Base-by-base conservation (phyloP, 352 stramenopile genomes). In the Hyaloperonospora brassicae region DNA sequence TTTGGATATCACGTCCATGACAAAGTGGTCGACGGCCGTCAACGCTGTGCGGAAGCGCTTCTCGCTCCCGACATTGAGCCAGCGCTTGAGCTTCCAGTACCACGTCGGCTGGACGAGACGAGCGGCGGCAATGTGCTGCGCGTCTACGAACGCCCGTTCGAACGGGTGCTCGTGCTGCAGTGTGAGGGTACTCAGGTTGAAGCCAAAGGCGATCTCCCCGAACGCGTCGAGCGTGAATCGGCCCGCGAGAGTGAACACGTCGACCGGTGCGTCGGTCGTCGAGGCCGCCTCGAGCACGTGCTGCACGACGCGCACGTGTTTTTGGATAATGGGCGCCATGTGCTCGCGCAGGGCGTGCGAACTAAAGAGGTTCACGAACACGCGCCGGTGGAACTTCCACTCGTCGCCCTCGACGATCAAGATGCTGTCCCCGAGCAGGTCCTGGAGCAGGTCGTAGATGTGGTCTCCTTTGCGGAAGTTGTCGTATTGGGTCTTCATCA, bases 331-430 rank as follows among this genome's bases (percentile, higher is more conserved):
- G n/a, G 54, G 55, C 1, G 66, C 54, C 73, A 87, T 79, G 58
- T 61, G 60, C 8, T 81, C 68, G 1, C 68, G 61, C 55, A 87
- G 57, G 13, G 68, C 76, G 9, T 62, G 36, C 13, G 67, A 73
- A 10, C 72, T 90, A 35, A 95, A 94, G 42, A 97, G 90, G 50
- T 95, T 87, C 50, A 85, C 92, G 58, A 88, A 84, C 1, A 70
- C 80, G 43, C 87, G 86, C 45, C 85, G 79, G 46, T 95, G 85
- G 53, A 76, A 64, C 27, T 70, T 63, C 85, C 85, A 95, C 17
- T 59, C 30, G 0, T 68, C 66, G 8, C 78, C 80, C 52, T 95
- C 77, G 9, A 72, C 50, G 22, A 67, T 72, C 46, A 93, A 81
- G 50, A 93, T 92, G 55, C 79, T 81, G 24, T 77, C 58, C 31